phyloP scores from a whole-genome alignment of 495 filamentous ascomycete genomes.

The Penicillium pulvis region DNA sequence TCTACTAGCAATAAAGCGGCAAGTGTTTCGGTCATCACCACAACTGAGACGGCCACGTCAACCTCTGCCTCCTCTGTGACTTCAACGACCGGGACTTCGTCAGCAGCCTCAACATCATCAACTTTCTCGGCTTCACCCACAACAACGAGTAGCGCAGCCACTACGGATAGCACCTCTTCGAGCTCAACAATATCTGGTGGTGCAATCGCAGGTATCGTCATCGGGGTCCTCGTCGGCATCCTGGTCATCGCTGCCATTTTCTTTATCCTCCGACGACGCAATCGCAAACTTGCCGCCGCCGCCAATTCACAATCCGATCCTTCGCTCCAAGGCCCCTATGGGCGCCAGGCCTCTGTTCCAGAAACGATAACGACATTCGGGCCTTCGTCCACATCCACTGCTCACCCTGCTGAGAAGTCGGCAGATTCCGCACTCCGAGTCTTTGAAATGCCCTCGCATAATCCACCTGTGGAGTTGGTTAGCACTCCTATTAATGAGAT shows the following conservation, averaged over 20 bases:
- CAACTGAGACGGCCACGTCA: neutral
- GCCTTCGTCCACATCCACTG: neutral
- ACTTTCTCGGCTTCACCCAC: neutral
- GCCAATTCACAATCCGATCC: neutral
- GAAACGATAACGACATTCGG: neutral
- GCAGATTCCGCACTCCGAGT: neutral
- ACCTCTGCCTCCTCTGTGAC: neutral
- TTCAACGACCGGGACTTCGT: neutral
- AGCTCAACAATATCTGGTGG: constrained; percentile 8
- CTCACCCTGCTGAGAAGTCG: neutral
- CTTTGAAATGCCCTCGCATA: neutral
- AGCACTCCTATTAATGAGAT: constrained; percentile 1
- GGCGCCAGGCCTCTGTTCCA: neutral
- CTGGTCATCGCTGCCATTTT: constrained; percentile 4
- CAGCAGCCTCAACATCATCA: neutral
- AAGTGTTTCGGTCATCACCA: neutral
- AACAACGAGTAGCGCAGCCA: neutral
- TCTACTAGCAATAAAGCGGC: constrained; percentile 7
- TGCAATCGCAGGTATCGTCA: constrained; percentile 22
- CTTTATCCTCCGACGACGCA: constrained; percentile 7
- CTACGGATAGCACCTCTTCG: neutral
- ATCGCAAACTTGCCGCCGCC: constrained; percentile 1
- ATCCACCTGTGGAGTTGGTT: neutral
- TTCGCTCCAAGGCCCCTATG: neutral
- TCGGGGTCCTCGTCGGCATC: constrained; percentile 15